Percentiles rank a stretch among this genome's conserved stretches.
These are phyloP conservation scores for Clavaria fumosa DNA, from an alignment of 768 basidiomycete species.

Conservation along the genomic window DNA sequence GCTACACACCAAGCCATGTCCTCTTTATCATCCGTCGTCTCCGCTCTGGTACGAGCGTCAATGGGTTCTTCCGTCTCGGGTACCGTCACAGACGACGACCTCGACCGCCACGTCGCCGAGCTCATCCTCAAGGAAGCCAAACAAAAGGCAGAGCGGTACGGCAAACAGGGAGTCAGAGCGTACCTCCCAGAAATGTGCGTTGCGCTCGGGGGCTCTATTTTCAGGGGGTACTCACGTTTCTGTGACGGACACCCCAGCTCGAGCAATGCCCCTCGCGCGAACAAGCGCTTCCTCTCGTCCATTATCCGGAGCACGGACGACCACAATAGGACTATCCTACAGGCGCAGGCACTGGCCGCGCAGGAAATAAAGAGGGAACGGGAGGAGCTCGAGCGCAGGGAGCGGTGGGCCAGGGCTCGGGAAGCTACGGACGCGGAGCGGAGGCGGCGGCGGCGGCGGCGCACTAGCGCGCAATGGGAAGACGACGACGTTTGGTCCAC, in stretches of 20 bases:
- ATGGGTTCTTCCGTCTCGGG: conserved; percentile 51
- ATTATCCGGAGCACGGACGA: conserved; percentile 93
- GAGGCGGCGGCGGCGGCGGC: conserved; percentile 24
- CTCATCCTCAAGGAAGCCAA: conserved; percentile 88
- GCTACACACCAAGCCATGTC: conserved; percentile 13
- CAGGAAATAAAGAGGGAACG: conserved; percentile 56
- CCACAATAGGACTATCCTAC: conserved; percentile 77
- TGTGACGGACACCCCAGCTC: conserved; percentile 26
- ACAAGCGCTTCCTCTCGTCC: conserved; percentile 68
- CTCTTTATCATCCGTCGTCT: conserved; percentile 74
- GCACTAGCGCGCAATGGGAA: conserved; percentile 18
- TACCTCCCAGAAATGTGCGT: conserved; percentile 46
- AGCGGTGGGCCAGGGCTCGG: conserved; percentile 51
- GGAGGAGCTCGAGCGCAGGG: conserved; percentile 47
- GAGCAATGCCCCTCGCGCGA: conserved; percentile 59
- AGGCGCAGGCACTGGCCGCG: conserved; percentile 56
- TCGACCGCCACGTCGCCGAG: conserved; percentile 85
- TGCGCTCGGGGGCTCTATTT: too few relatives aligned
- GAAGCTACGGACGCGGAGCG: conserved; percentile 63
- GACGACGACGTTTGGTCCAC: conserved; percentile 22
- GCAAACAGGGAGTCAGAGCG: conserved; percentile 61
- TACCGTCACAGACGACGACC: conserved; percentile 61
- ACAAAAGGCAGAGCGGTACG: conserved; percentile 72
- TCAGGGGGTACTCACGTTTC: too few relatives aligned
- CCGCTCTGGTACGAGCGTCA: conserved; percentile 60